Percentiles rank a stretch among this genome's conserved stretches.
These are phyloP conservation scores for Macrophomina pseudophaseolina DNA, from an alignment of 2,329 filamentous ascomycete genomes.

Conservation along the genomic window DNA sequence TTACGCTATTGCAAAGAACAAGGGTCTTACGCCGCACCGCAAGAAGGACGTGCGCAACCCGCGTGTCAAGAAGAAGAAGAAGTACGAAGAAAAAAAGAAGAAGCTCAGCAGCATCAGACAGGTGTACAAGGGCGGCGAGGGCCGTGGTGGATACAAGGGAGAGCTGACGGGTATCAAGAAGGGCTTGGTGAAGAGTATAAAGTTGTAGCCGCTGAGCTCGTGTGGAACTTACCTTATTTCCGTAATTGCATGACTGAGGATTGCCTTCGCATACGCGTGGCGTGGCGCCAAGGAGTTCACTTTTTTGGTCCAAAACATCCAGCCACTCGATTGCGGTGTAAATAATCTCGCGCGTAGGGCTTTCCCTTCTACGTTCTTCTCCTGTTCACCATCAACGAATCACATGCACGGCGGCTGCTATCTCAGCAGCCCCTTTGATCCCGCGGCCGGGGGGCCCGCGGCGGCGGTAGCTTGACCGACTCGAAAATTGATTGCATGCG, in stretches of 20 bases:
- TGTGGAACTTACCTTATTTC: background rate
- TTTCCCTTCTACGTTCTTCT: background rate
- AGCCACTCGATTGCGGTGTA: background rate
- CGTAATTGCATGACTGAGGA: background rate
- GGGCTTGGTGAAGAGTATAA: constrained; percentile 89
- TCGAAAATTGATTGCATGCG: constrained; percentile 17
- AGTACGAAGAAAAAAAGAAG: constrained; percentile 97
- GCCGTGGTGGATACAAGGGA: constrained; percentile 84
- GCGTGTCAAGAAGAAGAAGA: constrained; percentile 96
- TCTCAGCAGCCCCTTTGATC: background rate
- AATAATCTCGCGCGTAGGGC: too few relatives aligned
- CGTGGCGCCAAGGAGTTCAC: constrained; percentile 19
- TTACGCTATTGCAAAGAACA: constrained; percentile 97
- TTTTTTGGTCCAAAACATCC: constrained; percentile 12
- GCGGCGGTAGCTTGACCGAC: constrained; percentile 19
- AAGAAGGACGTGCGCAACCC: constrained; percentile 96
- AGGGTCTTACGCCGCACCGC: constrained; percentile 84
- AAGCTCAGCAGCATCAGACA: constrained; percentile 87
- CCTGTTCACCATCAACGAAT: background rate
- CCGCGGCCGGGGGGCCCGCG: background rate
- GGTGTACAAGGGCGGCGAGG: constrained; percentile 83
- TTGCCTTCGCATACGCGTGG: background rate
- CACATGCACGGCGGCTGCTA: too few relatives aligned
- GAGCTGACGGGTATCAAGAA: constrained; percentile 96
- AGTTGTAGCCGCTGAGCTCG: constrained; percentile 65